Conservation (phyloP, 1,284 basidiomycete species). For the Cutaneotrichosporon cutaneum region DNA sequence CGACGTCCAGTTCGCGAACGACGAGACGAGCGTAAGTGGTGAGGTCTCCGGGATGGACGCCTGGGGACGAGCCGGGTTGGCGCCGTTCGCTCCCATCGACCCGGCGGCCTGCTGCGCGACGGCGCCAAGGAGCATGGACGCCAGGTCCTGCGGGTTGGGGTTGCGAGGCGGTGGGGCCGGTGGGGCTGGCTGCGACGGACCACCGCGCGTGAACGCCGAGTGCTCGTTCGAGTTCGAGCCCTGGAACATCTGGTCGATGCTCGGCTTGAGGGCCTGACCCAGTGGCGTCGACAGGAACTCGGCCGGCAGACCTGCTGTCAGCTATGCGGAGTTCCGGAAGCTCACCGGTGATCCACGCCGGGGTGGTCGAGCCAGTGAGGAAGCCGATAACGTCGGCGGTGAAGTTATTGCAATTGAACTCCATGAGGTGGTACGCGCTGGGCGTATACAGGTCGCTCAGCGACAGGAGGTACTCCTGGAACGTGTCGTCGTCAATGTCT, state of each 20-base stretch:
- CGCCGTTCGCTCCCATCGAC: conserved; percentile 8
- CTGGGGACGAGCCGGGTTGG: conserved; percentile 30
- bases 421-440: conserved; percentile 89
- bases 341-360: conserved; percentile 65
- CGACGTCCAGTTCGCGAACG: conserved; percentile 58
- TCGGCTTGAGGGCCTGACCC: conserved; percentile 77
- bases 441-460: conserved; percentile 77
- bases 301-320: conserved; percentile 67
- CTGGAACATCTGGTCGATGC: conserved; percentile 82
- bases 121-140: conserved; percentile 63
- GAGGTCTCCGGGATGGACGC: conserved; percentile 54
- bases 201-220: conserved; percentile 27
- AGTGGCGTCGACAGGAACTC: conserved; percentile 90
- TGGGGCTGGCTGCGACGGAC: conserved; percentile 37
- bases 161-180: conserved; percentile 37
- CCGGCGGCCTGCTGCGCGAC: conserved; percentile 61
- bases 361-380: conserved; percentile 74
- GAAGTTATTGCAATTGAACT: conserved; percentile 74
- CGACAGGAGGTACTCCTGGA: conserved; percentile 73
- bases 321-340: neutral
- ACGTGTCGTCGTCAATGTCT: conserved; percentile 75
- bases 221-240: conserved; percentile 64
- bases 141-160: conserved; percentile 45
- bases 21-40: conserved; percentile 64
- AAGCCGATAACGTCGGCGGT: conserved; percentile 83